Evolutionary conservation across 2,329 filamentous ascomycete species (phyloP), one percentile per base, ranked within the genome.

Genomic region (Magnaporthiopsis poae): DNA sequence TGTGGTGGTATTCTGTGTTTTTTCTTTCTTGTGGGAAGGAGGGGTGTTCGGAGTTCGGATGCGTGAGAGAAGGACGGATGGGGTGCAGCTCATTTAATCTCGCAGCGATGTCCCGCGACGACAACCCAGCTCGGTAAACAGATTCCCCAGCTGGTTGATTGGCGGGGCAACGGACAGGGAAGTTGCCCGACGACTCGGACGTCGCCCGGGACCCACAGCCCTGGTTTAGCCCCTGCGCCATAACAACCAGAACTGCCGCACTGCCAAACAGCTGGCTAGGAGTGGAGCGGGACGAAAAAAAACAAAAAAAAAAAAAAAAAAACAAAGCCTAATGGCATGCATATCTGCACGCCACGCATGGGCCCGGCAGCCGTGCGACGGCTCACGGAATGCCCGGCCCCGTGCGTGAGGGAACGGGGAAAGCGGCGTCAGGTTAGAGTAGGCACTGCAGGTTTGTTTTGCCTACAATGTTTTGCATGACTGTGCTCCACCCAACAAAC

Each of bases 91-190:
- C 21, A 56, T 56, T 56, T 56, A 56, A 56, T 56, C 18, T 56
- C 46, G 21, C 3, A 56, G 21, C 46, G 46, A n/a, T 56, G 21
- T 21, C n/a, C 46, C 46, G 46, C 21, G 18, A 56, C 46, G n/a
- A 56, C 21, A 31, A 11, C 46, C 11, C n/a, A 21, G 46, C 18
- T 62, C 33, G 61, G 68, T 71, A 69, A 71, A 73, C 71, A 73
- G 65, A 70, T 62, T 71, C 67, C 71, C 69, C 27, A 52, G 68
- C 71, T 69, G 63, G 70, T 70, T 64, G 64, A 65, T 68, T 67
- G 67, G 65, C 72, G 66, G 64, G 70, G 73, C 71, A 73, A 75
- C 73, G 46, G 39, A 15, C 4, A 39, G 39, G 13, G 13, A 15
- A 46, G 39, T 21, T n/a, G 46, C 46, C 5, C 46, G 25, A n/a